Percentiles rank a stretch among this genome's conserved stretches.
Conservation (phyloP, 2,329 filamentous ascomycete genomes). For the Madurella fahalii region DNA sequence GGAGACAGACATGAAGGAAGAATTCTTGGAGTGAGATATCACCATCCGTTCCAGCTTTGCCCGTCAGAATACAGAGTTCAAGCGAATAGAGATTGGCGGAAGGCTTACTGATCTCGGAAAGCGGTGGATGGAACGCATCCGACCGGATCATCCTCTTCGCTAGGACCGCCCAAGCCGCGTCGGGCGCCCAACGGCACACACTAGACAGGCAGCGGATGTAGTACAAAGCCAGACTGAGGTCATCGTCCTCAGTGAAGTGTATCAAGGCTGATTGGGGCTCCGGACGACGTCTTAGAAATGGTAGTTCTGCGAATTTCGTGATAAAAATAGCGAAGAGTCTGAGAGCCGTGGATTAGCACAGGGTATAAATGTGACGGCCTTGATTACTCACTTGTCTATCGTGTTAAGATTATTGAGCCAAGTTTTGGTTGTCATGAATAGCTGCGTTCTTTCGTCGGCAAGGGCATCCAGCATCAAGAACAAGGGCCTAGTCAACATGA, state of each 20-base stretch:
- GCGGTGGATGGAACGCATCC: conserved; percentile 42
- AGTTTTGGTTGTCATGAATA: conserved; percentile 70
- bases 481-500: conserved; percentile 75
- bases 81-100: background rate
- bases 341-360: conserved; percentile 18
- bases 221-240: conserved; percentile 73
- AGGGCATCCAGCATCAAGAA: conserved; percentile 79
- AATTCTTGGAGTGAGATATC: conserved; percentile 63
- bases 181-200: conserved; percentile 64
- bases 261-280: conserved; percentile 28
- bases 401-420: conserved; percentile 71
- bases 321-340: conserved; percentile 61
- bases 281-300: conserved; percentile 43
- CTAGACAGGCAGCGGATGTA: conserved; percentile 72
- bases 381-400: conserved; percentile 53
- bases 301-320: conserved; percentile 52
- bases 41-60: conserved; percentile 47
- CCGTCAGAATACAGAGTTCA: conserved; percentile 21
- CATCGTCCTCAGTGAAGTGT: conserved; percentile 53
- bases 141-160: conserved; percentile 56
- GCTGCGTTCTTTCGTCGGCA: conserved; percentile 65
- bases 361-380: background rate
- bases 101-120: conserved; percentile 50
- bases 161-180: conserved; percentile 66
- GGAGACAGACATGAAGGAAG: conserved; percentile 62